Base-by-base conservation (phyloP, 495 filamentous ascomycete genomes). In the Talaromyces proteolyticus region DNA sequence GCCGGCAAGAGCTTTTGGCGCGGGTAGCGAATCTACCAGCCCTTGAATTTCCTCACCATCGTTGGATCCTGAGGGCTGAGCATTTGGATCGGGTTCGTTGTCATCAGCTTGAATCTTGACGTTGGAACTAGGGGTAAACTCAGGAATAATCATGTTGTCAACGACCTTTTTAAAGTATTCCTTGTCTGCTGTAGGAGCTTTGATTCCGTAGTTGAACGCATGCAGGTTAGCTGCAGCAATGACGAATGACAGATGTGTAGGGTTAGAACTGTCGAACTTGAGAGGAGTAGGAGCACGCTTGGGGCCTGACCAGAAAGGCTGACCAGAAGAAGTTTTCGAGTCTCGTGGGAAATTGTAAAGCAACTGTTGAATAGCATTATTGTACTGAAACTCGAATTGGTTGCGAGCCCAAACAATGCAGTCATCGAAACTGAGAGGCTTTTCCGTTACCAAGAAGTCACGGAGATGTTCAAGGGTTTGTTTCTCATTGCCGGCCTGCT, bases 261-360 rank as follows among this genome's bases (percentile, higher is more conserved):
- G 74, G 59, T 95, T 95, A 16, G 80, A 69, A 48, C 82, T 72
- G 58, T 94, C 88, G 53, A 99, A 99, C 59, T 86, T 89, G 55
- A 96, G 69, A 55, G 93, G 85, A 50, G 92, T 87, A 8, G 94
- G 94, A 6, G 94, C 94, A 60, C 94, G 89, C 80, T 99, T 99
- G 17, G 94, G 94, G 38, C 94, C 94, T 48, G 92, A 96, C 94
- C 94, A 99, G 76, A 99, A 99, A 1, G 81, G 87, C 49, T 91
- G 85, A 36, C 94, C 93, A 18, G 80, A 86, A 25, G 89, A 91
- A 3, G 93, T 95, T 29, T 75, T 79, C 0, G 91, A 87, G 64
- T 97, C 93, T 63, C 91, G 92, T 38, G 93, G 94, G 74, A 99
- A 99, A 72, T 96, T 99, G 77, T 87, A 95, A 8, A 99, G 78